Evolutionary conservation across 2,329 filamentous ascomycete species (phyloP).

Genomic region (Botrytis byssoidea): DNA sequence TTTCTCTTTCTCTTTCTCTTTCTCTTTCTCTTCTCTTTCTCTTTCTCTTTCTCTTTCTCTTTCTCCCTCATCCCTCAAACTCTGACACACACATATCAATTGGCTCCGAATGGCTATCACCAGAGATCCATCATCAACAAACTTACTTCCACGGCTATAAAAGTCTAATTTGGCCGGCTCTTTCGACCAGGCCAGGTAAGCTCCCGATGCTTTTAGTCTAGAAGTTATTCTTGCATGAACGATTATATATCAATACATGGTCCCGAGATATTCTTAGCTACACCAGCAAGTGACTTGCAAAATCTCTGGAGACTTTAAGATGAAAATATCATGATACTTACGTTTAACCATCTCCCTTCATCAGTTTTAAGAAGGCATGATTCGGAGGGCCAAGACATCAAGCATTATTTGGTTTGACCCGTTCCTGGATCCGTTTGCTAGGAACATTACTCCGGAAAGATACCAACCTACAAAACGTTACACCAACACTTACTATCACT

Average conservation of each 20-base stretch:
- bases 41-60: background rate
- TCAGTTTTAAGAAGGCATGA: conserved; percentile 7
- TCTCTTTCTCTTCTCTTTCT: background rate
- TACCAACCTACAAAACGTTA: background rate
- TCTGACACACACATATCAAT: background rate
- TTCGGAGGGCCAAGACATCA: conserved; percentile 3
- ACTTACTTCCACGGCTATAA: background rate
- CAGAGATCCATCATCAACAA: background rate
- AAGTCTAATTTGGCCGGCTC: background rate
- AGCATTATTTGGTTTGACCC: background rate
- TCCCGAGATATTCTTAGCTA: background rate
- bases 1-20: background rate
- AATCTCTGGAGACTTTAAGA: background rate
- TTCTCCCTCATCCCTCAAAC: too few species aligned
- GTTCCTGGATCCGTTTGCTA: background rate
- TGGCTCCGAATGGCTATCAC: background rate
- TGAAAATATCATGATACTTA: background rate
- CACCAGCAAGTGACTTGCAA: background rate
- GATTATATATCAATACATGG: background rate
- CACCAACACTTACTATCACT: background rate
- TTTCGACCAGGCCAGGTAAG: background rate
- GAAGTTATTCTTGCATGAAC: background rate
- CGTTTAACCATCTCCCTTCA: background rate
- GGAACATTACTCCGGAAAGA: background rate
- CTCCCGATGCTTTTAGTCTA: background rate